Evolutionary conservation across 2,329 filamentous ascomycete species (phyloP).

Genomic region (Lasiodiplodia gonubiensis): DNA sequence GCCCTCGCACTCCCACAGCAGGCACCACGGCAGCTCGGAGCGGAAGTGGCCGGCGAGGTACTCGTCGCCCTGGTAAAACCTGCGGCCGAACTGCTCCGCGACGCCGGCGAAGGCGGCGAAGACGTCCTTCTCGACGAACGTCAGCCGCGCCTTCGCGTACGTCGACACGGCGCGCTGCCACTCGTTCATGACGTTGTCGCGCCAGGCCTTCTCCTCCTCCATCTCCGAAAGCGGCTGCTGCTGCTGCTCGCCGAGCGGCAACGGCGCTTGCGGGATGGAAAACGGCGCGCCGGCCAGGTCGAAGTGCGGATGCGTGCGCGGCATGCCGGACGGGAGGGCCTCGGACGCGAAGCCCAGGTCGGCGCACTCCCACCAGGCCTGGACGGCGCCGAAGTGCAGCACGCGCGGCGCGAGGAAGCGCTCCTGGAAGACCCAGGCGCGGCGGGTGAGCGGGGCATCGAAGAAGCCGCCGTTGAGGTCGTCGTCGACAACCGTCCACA

Average conservation of each 20-base stretch:
- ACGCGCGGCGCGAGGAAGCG: slow-evolving; percentile 22
- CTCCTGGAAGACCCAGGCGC: slow-evolving; percentile 26
- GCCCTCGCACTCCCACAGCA: background rate
- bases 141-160: background rate
- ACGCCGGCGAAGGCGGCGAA: background rate
- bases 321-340: background rate
- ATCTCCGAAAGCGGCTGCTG: too few relatives aligned
- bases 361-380: slow-evolving; percentile 22
- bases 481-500: background rate
- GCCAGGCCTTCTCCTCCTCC: background rate
- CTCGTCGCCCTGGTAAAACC: background rate
- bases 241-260: too few relatives aligned
- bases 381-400: background rate
- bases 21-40: background rate
- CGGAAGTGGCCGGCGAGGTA: background rate
- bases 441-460: background rate
- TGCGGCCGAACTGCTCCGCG: background rate
- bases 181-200: background rate
- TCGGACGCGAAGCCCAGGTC: background rate
- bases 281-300: background rate
- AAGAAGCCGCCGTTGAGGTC: background rate
- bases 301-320: background rate
- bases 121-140: background rate
- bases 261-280: background rate
- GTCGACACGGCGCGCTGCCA: background rate